Evolutionary conservation across 768 basidiomycete genomes (phyloP), one percentile per base, ranked within the genome.

Genomic region (Macrolepiota fuliginosa): DNA sequence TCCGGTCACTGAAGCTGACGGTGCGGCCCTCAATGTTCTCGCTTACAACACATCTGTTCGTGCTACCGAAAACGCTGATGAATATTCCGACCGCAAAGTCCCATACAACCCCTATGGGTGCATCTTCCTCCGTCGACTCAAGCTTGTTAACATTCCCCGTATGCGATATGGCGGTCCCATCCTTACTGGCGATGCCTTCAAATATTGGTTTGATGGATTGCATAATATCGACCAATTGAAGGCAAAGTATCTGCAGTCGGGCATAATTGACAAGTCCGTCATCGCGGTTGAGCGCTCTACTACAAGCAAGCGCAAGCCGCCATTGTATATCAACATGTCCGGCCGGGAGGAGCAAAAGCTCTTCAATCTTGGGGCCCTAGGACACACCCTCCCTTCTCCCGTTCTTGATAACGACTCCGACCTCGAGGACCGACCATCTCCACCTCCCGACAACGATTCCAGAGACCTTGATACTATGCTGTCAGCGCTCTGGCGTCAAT

Each of bases 51-150:
- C 35, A 29, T 32, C 17, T 36, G 15, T 1, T 19, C 50, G 42
- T 13, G 22, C 40, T 9, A 3, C 11, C 9, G 32, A 58, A 4
- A 36, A 25, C 17, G 47, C 50, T 11, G 47, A 51, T 12, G n/a
- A 13, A 1, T 27, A 17, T 1, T 19, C 17, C 19, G 45, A 22
- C 4, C 4, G 29, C 17, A 22, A 17, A 19, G 52, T 53, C 1
- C 62, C 63, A 7, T 67, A 54, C 29, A 57, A 54, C 25, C 60
- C 62, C 1, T 45, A 52, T n/a, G 64, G 68, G 2, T 56, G 45
- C 17, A 22, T 69, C 19, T 69, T 67, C 42, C 58, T 69, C 46
- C 19, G 60, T 0, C 9, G 52, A 22, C 32, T 53, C 15, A 53
- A 25, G 35, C 52, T 53, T 19, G 6, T n/a, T 4, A 13, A 32